Percentiles rank a stretch among this genome's conserved stretches.
These are phyloP conservation scores for Pichia sp. DNA, from an alignment of 1,139 yeast genomes.

Conservation along the genomic window DNA sequence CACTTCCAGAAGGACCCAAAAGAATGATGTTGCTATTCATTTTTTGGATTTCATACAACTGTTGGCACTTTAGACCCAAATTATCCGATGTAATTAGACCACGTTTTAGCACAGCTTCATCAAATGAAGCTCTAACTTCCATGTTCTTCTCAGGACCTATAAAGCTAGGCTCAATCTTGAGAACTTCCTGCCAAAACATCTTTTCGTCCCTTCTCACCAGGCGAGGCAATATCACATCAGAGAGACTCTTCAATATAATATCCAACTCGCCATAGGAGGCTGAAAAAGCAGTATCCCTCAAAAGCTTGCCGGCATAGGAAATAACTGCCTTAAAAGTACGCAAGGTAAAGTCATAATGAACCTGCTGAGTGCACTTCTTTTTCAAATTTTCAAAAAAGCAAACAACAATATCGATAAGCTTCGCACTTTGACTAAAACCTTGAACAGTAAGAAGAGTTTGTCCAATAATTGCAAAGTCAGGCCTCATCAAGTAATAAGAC, in stretches of 20 bases:
- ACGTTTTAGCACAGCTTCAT: too few relatives aligned
- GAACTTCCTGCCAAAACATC: constrained; percentile 29
- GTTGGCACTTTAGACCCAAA: constrained; percentile 55
- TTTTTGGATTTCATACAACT: constrained; percentile 55
- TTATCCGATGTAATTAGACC: constrained; percentile 27
- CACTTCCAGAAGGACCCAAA: constrained; percentile 72
- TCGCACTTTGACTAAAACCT: constrained; percentile 50
- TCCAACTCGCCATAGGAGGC: constrained; percentile 28
- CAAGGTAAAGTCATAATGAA: constrained; percentile 87
- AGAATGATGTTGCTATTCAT: constrained; percentile 76
- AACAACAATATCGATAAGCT: constrained; percentile 45
- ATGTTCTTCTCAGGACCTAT: constrained; percentile 1
- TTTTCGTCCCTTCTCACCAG: constrained; percentile 45
- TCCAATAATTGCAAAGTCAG: constrained; percentile 65
- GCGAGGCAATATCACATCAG: constrained; percentile 60
- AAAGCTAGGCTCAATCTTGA: constrained; percentile 21
- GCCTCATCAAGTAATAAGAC: constrained; percentile 64
- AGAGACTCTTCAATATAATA: constrained; percentile 46
- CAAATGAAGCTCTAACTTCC: too few relatives aligned
- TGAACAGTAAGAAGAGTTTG: constrained; percentile 68
- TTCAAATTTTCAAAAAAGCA: constrained; percentile 46
- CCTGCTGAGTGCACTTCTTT: constrained; percentile 40
- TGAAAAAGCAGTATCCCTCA: constrained; percentile 23
- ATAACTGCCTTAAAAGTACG: constrained; percentile 69
- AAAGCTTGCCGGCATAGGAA: constrained; percentile 48